A percentile compares a stretch with the other conserved stretches of the same genome.
Evolutionary conservation across 2,329 filamentous ascomycete species (phyloP).

Genomic region (Juglanconis sp.): DNA sequence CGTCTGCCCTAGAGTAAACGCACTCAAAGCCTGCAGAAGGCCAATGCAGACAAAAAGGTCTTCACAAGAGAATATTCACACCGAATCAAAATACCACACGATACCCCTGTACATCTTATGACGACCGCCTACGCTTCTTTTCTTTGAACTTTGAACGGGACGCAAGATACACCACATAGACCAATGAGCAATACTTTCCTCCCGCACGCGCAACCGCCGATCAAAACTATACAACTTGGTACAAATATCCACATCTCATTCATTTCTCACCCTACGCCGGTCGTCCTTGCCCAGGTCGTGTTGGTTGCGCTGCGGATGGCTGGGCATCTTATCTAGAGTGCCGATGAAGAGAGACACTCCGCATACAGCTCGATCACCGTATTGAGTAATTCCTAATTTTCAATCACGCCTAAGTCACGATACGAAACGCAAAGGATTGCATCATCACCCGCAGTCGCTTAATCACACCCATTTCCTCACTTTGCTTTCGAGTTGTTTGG

Average conservation of each 20-base stretch:
- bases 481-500: neutral
- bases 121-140: neutral
- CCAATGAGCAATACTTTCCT: neutral
- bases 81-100: neutral
- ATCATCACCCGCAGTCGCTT: neutral
- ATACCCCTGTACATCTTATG: neutral
- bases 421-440: neutral
- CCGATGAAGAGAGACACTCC: neutral
- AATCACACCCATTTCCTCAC: neutral
- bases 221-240: neutral
- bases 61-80: neutral
- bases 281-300: neutral
- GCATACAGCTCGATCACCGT: neutral
- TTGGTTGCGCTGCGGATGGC: neutral
- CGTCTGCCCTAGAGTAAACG: constrained; percentile 45
- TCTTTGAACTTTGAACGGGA: neutral
- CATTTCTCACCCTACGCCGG: neutral
- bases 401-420: neutral
- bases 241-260: neutral
- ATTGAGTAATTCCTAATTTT: neutral
- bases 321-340: neutral
- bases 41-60: neutral
- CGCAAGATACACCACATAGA: neutral
- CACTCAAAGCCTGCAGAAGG: neutral
- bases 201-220: neutral